These are phyloP conservation scores for Obba rivulosa DNA, from an alignment of 768 basidiomycete species.

Conservation along the genomic window DNA sequence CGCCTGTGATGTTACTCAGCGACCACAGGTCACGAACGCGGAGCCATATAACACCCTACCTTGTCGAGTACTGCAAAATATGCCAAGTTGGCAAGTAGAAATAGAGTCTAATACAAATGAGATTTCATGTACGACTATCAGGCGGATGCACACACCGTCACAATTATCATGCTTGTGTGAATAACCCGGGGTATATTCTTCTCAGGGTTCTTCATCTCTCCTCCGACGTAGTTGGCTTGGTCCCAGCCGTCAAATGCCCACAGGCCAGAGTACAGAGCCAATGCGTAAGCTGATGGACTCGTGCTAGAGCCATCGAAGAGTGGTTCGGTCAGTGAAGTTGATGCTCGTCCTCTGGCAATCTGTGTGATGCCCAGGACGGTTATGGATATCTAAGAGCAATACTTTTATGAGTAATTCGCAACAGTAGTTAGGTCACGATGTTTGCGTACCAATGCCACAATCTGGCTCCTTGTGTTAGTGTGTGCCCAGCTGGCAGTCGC, in stretches of 20 bases:
- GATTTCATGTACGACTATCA: background rate
- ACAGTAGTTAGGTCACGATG: too few relatives aligned
- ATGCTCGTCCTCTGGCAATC: conserved; percentile 63
- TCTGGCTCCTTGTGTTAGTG: conserved; percentile 29
- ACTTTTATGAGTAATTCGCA: background rate
- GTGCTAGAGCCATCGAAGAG: conserved; percentile 69
- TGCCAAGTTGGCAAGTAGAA: conserved; percentile 77
- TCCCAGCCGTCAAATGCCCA: conserved; percentile 99
- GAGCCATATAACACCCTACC: too few relatives aligned
- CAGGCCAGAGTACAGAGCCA: conserved; percentile 92
- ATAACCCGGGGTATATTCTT: conserved; percentile 87
- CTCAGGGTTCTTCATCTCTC: conserved; percentile 77
- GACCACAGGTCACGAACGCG: too few relatives aligned
- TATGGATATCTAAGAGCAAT: conserved; percentile 51
- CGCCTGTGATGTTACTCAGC: conserved; percentile 27
- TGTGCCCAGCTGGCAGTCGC: background rate
- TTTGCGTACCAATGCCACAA: conserved; percentile 56
- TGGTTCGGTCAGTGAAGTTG: conserved; percentile 60
- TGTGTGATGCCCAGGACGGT: conserved; percentile 76
- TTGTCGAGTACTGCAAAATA: conserved; percentile 94
- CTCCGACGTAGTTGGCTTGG: conserved; percentile 86
- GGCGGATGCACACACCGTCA: conserved; percentile 47
- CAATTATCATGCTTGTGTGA: conserved; percentile 84
- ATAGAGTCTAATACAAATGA: conserved; percentile 48
- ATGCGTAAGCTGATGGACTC: conserved; percentile 80